Evolutionary conservation across 257 asterid genomes (phyloP), one percentile per base, ranked within the genome.

Genomic region (Perilla frutescens): DNA sequence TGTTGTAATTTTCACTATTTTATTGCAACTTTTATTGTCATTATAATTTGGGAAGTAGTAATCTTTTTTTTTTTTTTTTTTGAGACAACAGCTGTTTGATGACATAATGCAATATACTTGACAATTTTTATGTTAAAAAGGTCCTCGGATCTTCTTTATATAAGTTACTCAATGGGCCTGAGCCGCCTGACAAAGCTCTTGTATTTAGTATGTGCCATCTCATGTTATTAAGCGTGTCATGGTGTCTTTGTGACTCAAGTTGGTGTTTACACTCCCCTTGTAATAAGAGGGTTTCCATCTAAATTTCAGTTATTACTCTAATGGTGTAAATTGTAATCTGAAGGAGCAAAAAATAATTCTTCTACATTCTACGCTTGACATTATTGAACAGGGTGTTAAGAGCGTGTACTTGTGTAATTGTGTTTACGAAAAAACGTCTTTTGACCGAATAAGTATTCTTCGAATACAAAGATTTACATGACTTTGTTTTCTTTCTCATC

Each of bases 41-140:
- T 44, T 58, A 47, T 26, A 31, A 45, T 56, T 36, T 68, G 47
- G 39, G 70, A 73, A 41, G 26, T 20, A 20, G 26, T 20, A 63
- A 9, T 26, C 56, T 15, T 47, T 60, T 36, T 39, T 53, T 45
- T 62, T 20, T 69, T 41, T 70, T 53, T 45, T 62, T 20, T 69
- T 41, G 64, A 66, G 62, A 8, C 44, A 57, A 14, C 48, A 55
- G 26, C 66, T 74, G 54, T 80, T 57, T n/a, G 14, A 44, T 36
- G 62, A 58, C 69, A 29, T 41, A 40, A 3, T 48, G 62, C 39
- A 58, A 68, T 66, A 56, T 67, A 66, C 56, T 62, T 48, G 49
- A 61, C 51, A 40, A 6, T 26, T 66, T 50, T 51, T 6, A 43
- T 5, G 62, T 32, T 49, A 13, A 57, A 20, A 13, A n/a, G 29